Conservation (phyloP, 1,139 yeast species). For the Geotrichum europaeum region DNA sequence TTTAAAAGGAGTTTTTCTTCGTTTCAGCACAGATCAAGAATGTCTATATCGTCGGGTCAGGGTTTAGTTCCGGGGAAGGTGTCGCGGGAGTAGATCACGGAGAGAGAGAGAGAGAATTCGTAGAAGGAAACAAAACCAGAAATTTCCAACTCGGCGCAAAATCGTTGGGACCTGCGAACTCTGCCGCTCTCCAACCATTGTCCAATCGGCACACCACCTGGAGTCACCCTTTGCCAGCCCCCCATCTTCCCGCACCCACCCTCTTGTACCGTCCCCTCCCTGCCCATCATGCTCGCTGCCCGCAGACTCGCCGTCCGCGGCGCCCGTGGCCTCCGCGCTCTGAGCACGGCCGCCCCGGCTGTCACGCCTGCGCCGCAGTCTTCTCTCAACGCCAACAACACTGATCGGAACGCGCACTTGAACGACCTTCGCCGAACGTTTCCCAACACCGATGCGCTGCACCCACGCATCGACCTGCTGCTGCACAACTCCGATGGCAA, state of each 20-base stretch:
- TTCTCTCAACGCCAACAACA: not conserved
- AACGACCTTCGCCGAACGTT: not conserved
- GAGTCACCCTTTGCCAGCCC: not conserved
- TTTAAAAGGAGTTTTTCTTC: not conserved
- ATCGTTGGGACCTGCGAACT: not conserved
- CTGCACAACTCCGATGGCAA: not conserved
- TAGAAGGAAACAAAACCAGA: not conserved
- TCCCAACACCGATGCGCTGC: conserved; percentile 15
- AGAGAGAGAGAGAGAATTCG: not conserved
- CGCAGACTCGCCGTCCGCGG: not conserved
- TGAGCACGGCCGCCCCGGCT: not conserved
- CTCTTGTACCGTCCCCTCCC: not conserved
- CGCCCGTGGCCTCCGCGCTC: not conserved
- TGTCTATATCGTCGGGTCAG: not conserved
- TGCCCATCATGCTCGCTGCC: not conserved
- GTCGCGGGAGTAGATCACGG: not conserved
- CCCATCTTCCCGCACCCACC: not conserved
- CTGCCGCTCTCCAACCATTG: not conserved
- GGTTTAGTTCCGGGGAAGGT: not conserved
- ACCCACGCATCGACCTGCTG: conserved; percentile 21
- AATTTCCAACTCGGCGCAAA: not conserved
- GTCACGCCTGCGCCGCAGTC: not conserved
- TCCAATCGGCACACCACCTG: not conserved
- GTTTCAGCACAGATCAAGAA: too few species aligned
- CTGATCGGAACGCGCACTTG: not conserved